Evolutionary conservation across 1,284 basidiomycete species (phyloP), one percentile per base, ranked within the genome.

Genomic region (Rhodotorula glutinis): DNA sequence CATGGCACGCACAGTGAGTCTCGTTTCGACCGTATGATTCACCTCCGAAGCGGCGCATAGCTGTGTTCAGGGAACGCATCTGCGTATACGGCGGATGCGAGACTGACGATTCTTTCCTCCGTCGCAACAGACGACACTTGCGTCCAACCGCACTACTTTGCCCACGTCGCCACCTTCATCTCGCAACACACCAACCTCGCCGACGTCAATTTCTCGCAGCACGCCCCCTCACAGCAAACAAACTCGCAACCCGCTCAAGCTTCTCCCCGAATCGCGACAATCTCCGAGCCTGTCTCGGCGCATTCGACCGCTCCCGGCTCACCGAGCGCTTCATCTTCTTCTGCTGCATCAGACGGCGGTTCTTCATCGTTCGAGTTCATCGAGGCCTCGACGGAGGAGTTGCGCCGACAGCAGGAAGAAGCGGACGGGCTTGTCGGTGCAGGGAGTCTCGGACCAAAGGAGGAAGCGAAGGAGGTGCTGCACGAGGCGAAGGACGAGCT

Each of bases 1-100:
- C 30, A 72, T 3, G 75, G 74, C 10, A 72, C 69, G 23, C 75
- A 75, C 60, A 68, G 60, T 65, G 27, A 27, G 62, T 56, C 46
- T 38, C 33, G 33, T 38, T n/a, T n/a, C n/a, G n/a, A n/a, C n/a
- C n/a, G n/a, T n/a, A n/a, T n/a, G n/a, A n/a, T n/a, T n/a, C n/a
- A n/a, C n/a, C n/a, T n/a, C n/a, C n/a, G n/a, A n/a, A n/a, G n/a
- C n/a, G n/a, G n/a, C n/a, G n/a, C n/a, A n/a, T n/a, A n/a, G n/a
- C n/a, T n/a, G n/a, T n/a, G n/a, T n/a, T n/a, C n/a, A n/a, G n/a
- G n/a, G n/a, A n/a, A n/a, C n/a, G n/a, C n/a, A n/a, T n/a, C n/a
- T n/a, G n/a, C n/a, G n/a, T n/a, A n/a, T n/a, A 38, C 7, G 33
- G 7, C 33, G 7, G 33, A 11, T 41, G 13, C 9, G 11, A 27